Base-by-base conservation (phyloP, 2,329 filamentous ascomycete genomes). In the Neofusicoccum kwambonambiense region DNA sequence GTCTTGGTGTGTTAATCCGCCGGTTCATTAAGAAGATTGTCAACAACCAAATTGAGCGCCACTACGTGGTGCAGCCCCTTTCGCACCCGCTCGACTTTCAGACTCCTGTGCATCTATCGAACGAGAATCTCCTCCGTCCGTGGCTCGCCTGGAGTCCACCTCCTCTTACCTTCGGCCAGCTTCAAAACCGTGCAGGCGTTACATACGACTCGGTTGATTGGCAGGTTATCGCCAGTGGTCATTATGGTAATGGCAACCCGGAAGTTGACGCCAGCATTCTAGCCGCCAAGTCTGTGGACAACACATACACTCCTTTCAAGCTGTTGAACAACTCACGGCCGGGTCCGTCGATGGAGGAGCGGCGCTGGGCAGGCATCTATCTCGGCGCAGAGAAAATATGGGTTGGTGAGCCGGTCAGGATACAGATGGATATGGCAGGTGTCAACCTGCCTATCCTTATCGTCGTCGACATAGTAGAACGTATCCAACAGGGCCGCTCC, bases 131-230 rank as follows among this genome's bases (percentile, higher is more conserved):
- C 12, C 75, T 87, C 42, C 79, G 85, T 42, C 85, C 85, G 0
- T 87, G 84, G 84, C 78, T 87, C 34, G 84, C 85, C 1, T 87
- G 84, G 84, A 84, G 81, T 58, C 80, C 84, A 12, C 85, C 85
- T 0, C 71, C 69, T n/a, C 83, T 81, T 64, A 85, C 83, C 2
- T 78, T 81, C 64, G 68, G 71, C 13, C 74, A 69, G 9, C 72
- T 87, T 3, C 80, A 80, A 58, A 73, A 77, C 17, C 72, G 78
- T 19, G 68, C 72, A 0, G 70, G 76, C 3, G 70, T 80, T 2
- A 75, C 73, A 4, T 87, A 82, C 69, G 80, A 83, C 17, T 78
- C 77, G 58, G 79, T 84, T 4, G 81, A 85, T 66, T 87, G 85
- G 84, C 74, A 78, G 41, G 52, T 34, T 37, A 22, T 58, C 8